These are phyloP conservation scores for Picea glauca DNA, from an alignment of 75 land plant genomes.

Conservation along the genomic window DNA sequence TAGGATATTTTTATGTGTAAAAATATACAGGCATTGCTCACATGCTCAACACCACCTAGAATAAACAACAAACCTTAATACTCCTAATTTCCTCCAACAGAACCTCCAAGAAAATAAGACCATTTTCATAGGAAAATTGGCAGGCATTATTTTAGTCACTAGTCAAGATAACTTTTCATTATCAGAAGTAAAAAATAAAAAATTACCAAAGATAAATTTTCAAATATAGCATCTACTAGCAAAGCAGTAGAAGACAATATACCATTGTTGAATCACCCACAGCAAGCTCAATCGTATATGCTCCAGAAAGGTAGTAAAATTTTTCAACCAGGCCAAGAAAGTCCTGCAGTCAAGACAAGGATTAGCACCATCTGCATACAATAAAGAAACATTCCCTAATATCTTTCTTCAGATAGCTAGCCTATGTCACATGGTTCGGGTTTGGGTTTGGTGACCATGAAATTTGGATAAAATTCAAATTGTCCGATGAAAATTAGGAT, in stretches of 20 bases:
- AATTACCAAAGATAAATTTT: background rate
- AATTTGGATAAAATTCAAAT: too few species aligned
- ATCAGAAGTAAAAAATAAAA: background rate
- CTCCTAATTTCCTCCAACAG: background rate
- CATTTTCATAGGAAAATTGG: background rate
- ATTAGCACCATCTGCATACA: background rate
- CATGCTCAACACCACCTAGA: too few species aligned
- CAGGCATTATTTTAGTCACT: background rate
- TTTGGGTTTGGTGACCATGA: too few species aligned
- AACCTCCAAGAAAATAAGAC: background rate
- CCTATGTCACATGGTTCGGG: too few species aligned
- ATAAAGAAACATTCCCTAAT: background rate
- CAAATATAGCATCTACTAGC: background rate
- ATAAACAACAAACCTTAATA: too few species aligned
- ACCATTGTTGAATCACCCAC: conserved; percentile 95
- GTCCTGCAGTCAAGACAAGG: conserved; percentile 44
- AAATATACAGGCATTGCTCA: too few species aligned
- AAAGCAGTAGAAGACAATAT: conserved; percentile 7
- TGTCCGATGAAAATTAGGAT: too few species aligned
- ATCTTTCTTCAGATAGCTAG: background rate
- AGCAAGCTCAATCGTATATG: conserved; percentile 68
- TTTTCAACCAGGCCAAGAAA: conserved; percentile 89
- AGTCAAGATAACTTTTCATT: background rate
- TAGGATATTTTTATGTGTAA: too few species aligned
- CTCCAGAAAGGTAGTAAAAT: conserved; percentile 82